Evolutionary conservation across 768 basidiomycete species (phyloP).

Genomic region (Calocybe gangraenosa): DNA sequence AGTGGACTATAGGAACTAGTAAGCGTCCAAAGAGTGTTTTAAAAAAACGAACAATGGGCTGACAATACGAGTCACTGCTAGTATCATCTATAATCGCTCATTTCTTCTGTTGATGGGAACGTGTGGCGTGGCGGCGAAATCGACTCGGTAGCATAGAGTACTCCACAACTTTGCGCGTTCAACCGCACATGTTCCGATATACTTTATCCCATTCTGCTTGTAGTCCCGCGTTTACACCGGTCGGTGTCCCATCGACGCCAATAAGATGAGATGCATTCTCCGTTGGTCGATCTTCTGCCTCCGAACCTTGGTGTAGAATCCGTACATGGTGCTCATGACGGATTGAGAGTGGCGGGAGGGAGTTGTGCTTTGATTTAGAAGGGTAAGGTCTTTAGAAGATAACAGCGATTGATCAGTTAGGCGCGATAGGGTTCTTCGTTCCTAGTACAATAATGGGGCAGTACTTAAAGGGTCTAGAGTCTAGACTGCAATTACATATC

Average conservation of each 20-base stretch:
- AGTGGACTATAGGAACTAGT: conserved; percentile 52
- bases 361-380: conserved; percentile 94
- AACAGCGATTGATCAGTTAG: too few species aligned
- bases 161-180: conserved; percentile 60
- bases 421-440: too few species aligned
- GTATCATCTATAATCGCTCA: conserved; percentile 85
- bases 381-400: conserved; percentile 87
- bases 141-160: conserved; percentile 88
- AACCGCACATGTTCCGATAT: conserved; percentile 58
- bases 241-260: neutral
- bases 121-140: conserved; percentile 85
- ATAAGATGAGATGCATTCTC: conserved; percentile 82
- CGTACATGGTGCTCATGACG: conserved; percentile 69
- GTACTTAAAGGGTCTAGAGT: too few species aligned
- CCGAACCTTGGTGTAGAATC: conserved; percentile 79
- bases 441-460: too few species aligned
- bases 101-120: conserved; percentile 88
- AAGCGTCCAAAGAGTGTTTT: conserved; percentile 7
- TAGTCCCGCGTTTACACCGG: conserved; percentile 6
- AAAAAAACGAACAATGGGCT: conserved; percentile 34
- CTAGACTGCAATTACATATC: too few species aligned
- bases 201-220: conserved; percentile 39
- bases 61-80: conserved; percentile 83
- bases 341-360: conserved; percentile 84
- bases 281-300: conserved; percentile 98